Evolutionary conservation across 305 asterid species (phyloP), one percentile per base, ranked within the genome.

Genomic region (Plantago lanceolata): DNA sequence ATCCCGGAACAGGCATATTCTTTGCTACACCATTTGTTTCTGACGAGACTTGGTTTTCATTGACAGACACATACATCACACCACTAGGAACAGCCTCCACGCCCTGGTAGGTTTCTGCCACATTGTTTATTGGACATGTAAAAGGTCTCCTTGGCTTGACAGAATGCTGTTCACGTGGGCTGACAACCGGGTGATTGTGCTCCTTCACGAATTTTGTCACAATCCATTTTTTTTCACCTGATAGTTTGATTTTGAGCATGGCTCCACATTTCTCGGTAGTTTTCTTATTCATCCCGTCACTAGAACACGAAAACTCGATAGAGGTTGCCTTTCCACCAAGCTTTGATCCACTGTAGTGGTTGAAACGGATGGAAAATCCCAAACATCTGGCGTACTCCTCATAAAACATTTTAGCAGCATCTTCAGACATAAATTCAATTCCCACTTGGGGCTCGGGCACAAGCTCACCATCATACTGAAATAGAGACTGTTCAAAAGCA

Each of bases 381-480:
- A 72, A 20, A 60, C 64, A 73, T 76, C 78, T 78, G 21, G 95
- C 93, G 68, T 89, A 84, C 64, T 71, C 84, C 68, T 79, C 93
- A 65, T 86, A 89, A 72, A 86, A 84, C 33, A 40, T 72, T 78
- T 72, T 84, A 21, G 89, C 95, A 13, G 81, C 81, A 65, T 81
- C 71, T 69, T 75, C 87, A 5, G 96, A 84, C 60, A 74, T 81
- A 65, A 84, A 89, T 74, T 82, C 87, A 92, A 86, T 82, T 49
- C 96, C 96, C 11, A 84, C 66, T 64, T 70, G 76, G 4, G 92
- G 96, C 78, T 82, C 86, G 0, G 70, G 68, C 29, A 68, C 63
- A 57, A 49, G 56, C 62, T 72, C 76, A 59, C 72, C 70, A 55
- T 60, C 82, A 49, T 73, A 72, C 66, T 45, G 73, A 59, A 71